phyloP scores from a whole-genome alignment of 768 basidiomycete species.

The Podaxis sp. region DNA sequence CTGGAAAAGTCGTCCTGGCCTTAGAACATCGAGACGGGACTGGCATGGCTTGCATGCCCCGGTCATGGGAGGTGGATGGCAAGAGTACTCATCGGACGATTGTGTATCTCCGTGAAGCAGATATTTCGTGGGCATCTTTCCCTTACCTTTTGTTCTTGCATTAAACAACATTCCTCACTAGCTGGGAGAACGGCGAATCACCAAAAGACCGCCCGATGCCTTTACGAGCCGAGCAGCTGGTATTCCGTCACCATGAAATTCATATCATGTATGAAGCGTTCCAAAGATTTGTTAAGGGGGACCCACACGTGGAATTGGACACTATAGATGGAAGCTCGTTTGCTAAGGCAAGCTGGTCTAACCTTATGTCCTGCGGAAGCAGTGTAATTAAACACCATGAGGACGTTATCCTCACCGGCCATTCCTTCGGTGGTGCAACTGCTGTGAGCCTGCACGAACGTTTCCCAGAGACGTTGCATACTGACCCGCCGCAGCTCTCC shows the following conservation, averaged over 20 bases:
- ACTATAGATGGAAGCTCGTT: constrained; percentile 33
- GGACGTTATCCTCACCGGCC: constrained; percentile 40
- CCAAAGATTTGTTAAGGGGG: constrained; percentile 43
- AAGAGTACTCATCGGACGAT: constrained; percentile 25
- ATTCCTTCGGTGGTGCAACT: constrained; percentile 49
- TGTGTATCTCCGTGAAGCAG: constrained; percentile 55
- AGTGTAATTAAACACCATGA: constrained; percentile 29
- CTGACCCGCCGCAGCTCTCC: constrained; percentile 43
- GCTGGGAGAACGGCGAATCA: constrained; percentile 27
- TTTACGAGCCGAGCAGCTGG: constrained; percentile 69
- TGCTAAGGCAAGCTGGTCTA: constrained; percentile 42
- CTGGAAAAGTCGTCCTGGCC: constrained; percentile 79
- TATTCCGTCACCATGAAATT: constrained; percentile 67
- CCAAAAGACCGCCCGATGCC: constrained; percentile 32
- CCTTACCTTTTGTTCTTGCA: not conserved
- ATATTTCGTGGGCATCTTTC: constrained; percentile 46
- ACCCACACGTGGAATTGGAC: constrained; percentile 30
- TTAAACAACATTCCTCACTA: constrained; percentile 14
- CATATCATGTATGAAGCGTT: constrained; percentile 63
- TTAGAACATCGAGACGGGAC: constrained; percentile 86
- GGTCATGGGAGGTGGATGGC: constrained; percentile 29
- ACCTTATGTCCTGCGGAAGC: constrained; percentile 20
- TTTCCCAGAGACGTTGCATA: not conserved
- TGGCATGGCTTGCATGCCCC: constrained; percentile 48
- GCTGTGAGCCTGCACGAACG: constrained; percentile 29